Evolutionary conservation across 2,329 filamentous ascomycete species (phyloP).

Genomic region (Trichoderma simmonsii): DNA sequence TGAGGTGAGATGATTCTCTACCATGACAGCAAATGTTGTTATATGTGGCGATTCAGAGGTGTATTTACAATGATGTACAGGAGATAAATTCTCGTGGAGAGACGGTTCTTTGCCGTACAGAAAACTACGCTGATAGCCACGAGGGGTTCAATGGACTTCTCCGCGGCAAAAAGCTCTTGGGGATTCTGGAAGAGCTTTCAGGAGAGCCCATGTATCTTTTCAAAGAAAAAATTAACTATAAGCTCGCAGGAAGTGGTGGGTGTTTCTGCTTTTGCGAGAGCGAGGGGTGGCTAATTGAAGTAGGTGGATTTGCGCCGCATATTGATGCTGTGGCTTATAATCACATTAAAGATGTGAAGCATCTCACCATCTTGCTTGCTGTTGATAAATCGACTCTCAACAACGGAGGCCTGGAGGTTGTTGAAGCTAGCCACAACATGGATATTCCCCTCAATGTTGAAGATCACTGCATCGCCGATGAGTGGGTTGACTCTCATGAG

Average conservation of each 20-base stretch:
- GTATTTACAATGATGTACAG: neutral
- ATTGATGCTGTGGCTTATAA: conserved; percentile 5
- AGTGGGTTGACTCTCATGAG: neutral
- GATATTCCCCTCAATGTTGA: neutral
- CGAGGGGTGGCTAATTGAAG: neutral
- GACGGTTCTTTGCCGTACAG: neutral
- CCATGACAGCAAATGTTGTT: no score
- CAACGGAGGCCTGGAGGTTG: neutral
- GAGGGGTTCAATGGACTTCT: neutral
- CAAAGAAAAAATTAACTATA: conserved; percentile 2
- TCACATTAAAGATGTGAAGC: conserved; percentile 2
- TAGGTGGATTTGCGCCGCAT: neutral
- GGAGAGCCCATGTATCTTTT: neutral
- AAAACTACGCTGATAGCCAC: neutral
- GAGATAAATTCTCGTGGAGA: conserved; percentile 1
- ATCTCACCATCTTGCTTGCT: neutral
- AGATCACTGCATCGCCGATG: neutral
- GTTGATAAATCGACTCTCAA: neutral
- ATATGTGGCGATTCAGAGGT: neutral
- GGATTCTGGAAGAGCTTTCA: neutral
- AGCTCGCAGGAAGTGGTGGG: neutral
- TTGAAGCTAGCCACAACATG: conserved; percentile 2
- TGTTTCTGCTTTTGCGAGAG: neutral
- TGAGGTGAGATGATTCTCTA: neutral
- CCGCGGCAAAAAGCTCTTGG: neutral